Percentiles rank a stretch among this genome's conserved stretches.
These are phyloP conservation scores for Solanum etuberosum DNA, from an alignment of 257 asterid species.

Conservation along the genomic window DNA sequence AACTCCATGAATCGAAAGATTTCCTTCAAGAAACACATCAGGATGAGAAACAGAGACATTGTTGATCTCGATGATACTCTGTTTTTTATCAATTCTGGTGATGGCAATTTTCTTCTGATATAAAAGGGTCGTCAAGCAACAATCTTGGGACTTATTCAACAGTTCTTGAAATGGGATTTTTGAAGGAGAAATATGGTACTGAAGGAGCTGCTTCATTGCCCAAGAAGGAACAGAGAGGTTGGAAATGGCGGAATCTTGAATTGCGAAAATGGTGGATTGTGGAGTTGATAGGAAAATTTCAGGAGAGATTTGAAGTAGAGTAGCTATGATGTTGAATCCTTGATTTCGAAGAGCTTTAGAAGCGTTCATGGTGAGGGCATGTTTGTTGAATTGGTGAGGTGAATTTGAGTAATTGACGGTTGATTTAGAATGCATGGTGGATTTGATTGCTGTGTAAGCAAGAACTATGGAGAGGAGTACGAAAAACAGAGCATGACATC, in stretches of 20 bases:
- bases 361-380: slow-evolving; percentile 36
- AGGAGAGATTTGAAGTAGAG: slow-evolving; percentile 71
- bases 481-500: slow-evolving; percentile 65
- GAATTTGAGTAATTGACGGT: background rate
- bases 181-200: slow-evolving; percentile 48
- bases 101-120: slow-evolving; percentile 13
- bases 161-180: slow-evolving; percentile 28
- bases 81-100: slow-evolving; percentile 21
- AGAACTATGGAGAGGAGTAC: slow-evolving; percentile 33
- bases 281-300: slow-evolving; percentile 51
- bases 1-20: slow-evolving; percentile 58
- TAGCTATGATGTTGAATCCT: slow-evolving; percentile 53
- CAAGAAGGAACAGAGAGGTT: slow-evolving; percentile 43
- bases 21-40: slow-evolving; percentile 48
- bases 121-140: slow-evolving; percentile 39
- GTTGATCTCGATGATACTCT: slow-evolving; percentile 38
- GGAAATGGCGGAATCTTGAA: slow-evolving; percentile 56
- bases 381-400: slow-evolving; percentile 8
- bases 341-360: slow-evolving; percentile 50
- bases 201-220: slow-evolving; percentile 50
- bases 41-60: slow-evolving; percentile 46
- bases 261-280: slow-evolving; percentile 54
- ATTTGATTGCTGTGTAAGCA: slow-evolving; percentile 32
- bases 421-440: slow-evolving; percentile 14
- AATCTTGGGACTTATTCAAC: slow-evolving; percentile 31